Percentiles rank a stretch among this genome's conserved stretches.
phyloP scores from a whole-genome alignment of 2,329 filamentous ascomycete genomes.

The Colletotrichum tamarilloi region DNA sequence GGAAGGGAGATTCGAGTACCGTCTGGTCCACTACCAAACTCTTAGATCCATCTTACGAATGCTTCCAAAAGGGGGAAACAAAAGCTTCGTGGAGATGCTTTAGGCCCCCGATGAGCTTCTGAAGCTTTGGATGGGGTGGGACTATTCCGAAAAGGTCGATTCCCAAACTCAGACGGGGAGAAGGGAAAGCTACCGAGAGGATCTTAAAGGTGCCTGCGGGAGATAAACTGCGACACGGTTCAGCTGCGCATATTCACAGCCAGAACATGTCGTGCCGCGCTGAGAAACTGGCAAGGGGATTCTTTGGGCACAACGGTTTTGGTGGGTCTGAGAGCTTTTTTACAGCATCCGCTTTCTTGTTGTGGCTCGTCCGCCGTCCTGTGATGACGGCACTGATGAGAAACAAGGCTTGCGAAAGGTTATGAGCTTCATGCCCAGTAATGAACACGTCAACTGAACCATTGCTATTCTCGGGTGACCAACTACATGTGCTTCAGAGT shows the following conservation, averaged over 20 bases:
- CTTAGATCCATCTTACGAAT: neutral
- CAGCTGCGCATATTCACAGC: neutral
- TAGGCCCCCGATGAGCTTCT: neutral
- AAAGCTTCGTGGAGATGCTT: conserved; percentile 5
- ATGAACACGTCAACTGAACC: neutral
- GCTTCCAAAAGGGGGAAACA: neutral
- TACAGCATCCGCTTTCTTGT: neutral
- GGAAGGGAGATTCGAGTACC: conserved; percentile 19
- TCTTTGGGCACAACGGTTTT: conserved; percentile 3
- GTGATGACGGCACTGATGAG: neutral
- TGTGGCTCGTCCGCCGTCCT: neutral
- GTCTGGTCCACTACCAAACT: neutral
- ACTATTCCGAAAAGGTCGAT: conserved; percentile 13
- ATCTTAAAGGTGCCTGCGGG: conserved; percentile 31
- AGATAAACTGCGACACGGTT: neutral
- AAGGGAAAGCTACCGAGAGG: neutral
- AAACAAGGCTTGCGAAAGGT: neutral
- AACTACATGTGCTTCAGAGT: neutral
- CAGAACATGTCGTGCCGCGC: neutral
- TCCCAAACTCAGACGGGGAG: neutral
- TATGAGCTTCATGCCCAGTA: neutral
- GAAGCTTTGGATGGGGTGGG: neutral
- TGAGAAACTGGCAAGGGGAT: conserved; percentile 28
- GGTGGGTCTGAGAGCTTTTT: conserved; percentile 9
- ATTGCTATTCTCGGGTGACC: neutral